Conservation (phyloP, 495 filamentous ascomycete genomes). For the Lophium mytilinum region DNA sequence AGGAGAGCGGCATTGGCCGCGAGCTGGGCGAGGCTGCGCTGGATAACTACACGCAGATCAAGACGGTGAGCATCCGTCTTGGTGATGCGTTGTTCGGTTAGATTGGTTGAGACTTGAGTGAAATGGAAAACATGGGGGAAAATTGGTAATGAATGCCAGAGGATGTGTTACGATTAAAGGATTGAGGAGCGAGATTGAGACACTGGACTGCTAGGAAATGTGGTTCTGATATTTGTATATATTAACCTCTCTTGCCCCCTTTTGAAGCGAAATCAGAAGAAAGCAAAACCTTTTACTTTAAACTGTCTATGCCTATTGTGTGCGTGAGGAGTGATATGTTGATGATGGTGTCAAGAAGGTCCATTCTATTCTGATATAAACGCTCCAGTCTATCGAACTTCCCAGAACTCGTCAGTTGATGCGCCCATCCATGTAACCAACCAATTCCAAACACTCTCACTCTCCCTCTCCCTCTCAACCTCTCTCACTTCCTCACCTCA, state of each 20-base stretch:
- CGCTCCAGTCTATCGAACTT: no score
- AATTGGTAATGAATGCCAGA: background rate
- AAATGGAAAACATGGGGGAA: background rate
- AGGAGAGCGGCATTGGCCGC: constrained; percentile 86
- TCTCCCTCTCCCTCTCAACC: background rate
- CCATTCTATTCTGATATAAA: no score
- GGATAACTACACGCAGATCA: constrained; percentile 83
- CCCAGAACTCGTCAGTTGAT: no score
- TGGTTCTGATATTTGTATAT: no score
- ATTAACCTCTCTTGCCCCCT: no score
- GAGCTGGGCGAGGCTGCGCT: constrained; percentile 91
- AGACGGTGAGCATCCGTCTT: constrained; percentile 57
- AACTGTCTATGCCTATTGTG: no score
- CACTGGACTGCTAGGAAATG: no score
- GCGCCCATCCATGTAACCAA: no score
- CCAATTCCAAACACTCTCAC: background rate
- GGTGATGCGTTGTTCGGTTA: constrained; percentile 56
- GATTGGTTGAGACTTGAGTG: background rate
- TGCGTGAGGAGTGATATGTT: background rate
- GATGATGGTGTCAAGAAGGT: no score
- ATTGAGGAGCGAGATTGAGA: background rate
- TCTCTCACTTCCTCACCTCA: background rate
- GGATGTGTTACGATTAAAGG: background rate
- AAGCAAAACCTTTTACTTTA: no score
- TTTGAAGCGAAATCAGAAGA: no score